phyloP scores from a whole-genome alignment of 805 yeast species.

The Ogataea kodamae region DNA sequence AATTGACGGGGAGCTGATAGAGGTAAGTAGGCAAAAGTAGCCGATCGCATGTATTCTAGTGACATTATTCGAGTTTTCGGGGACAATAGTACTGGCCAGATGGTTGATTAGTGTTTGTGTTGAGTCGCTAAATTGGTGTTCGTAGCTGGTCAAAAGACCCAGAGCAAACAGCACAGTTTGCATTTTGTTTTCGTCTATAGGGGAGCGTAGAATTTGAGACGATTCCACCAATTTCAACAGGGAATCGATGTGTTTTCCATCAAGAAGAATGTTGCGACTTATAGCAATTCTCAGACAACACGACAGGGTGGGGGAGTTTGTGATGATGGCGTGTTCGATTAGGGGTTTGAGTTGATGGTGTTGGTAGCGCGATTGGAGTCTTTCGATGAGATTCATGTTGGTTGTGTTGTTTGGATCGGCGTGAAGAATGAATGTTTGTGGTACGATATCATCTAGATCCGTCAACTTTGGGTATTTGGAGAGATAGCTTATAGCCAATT shows the following conservation, averaged over 20 bases:
- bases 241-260: too few relatives aligned
- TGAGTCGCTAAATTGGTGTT: too few relatives aligned
- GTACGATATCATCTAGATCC: too few relatives aligned
- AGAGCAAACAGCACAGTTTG: slow-evolving; percentile 19
- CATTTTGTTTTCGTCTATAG: too few relatives aligned
- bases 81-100: too few relatives aligned
- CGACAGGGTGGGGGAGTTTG: slow-evolving; percentile 1
- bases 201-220: too few relatives aligned
- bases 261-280: too few relatives aligned
- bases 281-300: slow-evolving; percentile 9
- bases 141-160: slow-evolving; percentile 19
- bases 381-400: neutral
- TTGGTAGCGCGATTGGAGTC: neutral
- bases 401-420: neutral
- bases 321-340: neutral
- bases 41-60: slow-evolving; percentile 25
- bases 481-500: slow-evolving; percentile 9
- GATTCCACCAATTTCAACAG: too few relatives aligned
- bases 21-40: slow-evolving; percentile 27
- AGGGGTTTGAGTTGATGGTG: neutral
- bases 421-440: too few relatives aligned
- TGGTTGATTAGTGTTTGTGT: too few relatives aligned
- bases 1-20: too few relatives aligned
- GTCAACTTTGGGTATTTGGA: neutral
- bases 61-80: slow-evolving; percentile 3